phyloP scores from a whole-genome alignment of 2,329 filamentous ascomycete genomes.

The Paracorniculantispora psalliotae region DNA sequence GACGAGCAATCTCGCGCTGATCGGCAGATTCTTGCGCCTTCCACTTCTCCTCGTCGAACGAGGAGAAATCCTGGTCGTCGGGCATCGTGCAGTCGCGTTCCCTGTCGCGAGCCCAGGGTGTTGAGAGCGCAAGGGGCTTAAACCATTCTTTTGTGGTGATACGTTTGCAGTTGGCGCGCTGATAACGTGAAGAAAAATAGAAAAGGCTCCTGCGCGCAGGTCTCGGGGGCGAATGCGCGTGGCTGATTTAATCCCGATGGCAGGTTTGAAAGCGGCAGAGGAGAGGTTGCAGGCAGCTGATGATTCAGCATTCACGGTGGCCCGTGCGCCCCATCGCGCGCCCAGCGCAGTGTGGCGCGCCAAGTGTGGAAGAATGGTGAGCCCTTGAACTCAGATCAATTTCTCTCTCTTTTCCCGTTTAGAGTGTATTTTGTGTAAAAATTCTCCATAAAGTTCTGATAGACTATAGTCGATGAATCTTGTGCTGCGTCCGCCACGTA shows the following conservation, averaged over 20 bases:
- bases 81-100: conserved; percentile 25
- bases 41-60: conserved; percentile 32
- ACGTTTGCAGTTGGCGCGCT: neutral
- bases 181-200: neutral
- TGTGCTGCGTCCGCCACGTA: too few relatives aligned
- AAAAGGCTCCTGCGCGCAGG: neutral
- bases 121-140: neutral
- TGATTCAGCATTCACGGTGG: neutral
- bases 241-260: neutral
- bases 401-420: too few relatives aligned
- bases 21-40: conserved; percentile 45
- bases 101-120: neutral
- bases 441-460: too few relatives aligned
- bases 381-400: too few relatives aligned
- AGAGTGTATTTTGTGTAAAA: too few relatives aligned
- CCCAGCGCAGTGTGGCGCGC: too few relatives aligned
- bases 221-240: neutral
- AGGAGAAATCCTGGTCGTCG: conserved; percentile 29
- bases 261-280: neutral
- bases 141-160: neutral
- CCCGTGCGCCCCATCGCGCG: neutral
- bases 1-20: conserved; percentile 40
- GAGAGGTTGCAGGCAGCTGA: neutral
- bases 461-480: too few relatives aligned
- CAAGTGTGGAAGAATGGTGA: too few relatives aligned